Evolutionary conservation across 495 filamentous ascomycete genomes (phyloP).

Genomic region (Penicillium flavigenum): DNA sequence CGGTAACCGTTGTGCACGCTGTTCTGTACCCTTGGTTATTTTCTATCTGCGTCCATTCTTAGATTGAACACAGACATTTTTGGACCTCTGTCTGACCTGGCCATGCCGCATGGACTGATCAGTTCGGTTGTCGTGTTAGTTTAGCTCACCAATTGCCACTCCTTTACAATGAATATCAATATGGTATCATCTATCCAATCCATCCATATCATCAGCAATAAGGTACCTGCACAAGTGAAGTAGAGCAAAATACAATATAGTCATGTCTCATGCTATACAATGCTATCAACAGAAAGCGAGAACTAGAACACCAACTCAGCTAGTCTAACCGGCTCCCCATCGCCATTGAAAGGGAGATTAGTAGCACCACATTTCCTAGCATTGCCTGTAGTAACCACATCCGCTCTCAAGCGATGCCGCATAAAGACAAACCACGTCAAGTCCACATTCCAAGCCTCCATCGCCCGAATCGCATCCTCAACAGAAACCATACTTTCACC

Average conservation of each 20-base stretch:
- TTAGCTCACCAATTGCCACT: constrained; percentile 32
- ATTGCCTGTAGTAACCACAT: not conserved
- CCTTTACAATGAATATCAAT: constrained; percentile 17
- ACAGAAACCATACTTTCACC: constrained; percentile 13
- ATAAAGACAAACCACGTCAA: constrained; percentile 47
- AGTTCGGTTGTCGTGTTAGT: constrained; percentile 15
- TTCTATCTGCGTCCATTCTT: not conserved
- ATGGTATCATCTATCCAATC: not conserved
- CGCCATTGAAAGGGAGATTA: not conserved
- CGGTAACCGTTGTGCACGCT: constrained; percentile 1
- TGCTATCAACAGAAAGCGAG: not conserved
- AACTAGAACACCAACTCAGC: constrained; percentile 35
- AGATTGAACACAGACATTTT: not conserved
- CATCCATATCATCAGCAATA: not conserved
- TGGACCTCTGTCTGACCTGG: not conserved
- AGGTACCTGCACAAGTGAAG: not conserved
- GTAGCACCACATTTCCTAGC: not conserved
- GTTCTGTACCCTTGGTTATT: not conserved
- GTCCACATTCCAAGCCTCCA: constrained; percentile 50
- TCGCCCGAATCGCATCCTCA: constrained; percentile 37
- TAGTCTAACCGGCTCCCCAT: constrained; percentile 29
- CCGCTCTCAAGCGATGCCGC: constrained; percentile 12
- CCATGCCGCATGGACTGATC: constrained; percentile 1
- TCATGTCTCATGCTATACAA: not conserved
- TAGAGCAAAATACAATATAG: not conserved